Evolutionary conservation across 2,329 filamentous ascomycete genomes (phyloP), one percentile per base, ranked within the genome.

Genomic region (Paecilomyces sp.): DNA sequence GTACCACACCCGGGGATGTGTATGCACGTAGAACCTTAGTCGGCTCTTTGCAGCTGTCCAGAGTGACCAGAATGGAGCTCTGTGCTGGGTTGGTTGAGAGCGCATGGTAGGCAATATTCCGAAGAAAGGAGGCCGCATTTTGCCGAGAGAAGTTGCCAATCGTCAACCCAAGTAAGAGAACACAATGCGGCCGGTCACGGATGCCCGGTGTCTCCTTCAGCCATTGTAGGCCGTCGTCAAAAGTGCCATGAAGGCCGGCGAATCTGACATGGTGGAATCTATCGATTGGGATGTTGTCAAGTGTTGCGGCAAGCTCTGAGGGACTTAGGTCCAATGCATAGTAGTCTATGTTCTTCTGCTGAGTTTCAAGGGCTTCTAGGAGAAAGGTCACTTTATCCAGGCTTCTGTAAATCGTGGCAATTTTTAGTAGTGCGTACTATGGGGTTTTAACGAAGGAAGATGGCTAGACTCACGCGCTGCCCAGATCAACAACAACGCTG

Each of bases 401-500:
- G 31, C 55, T 57, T 25, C 55, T 57, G 25, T 33, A 28, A 28
- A 28, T 6, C 25, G 25, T 28, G 25, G 6, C 6, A n/a, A 34
- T 25, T 47, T 34, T 12, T 12, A n/a, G 18, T 9, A 57, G 15
- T 15, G 25, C 18, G 55, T 28, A 3, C 6, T 6, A 28, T 28
- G 25, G 25, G 22, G n/a, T n/a, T n/a, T n/a, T n/a, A 28, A 28
- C 25, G 3, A 28, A 28, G 25, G 33, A 41, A 41, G 25, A 9
- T n/a, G 36, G 36, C 0, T 28, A 15, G 18, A 57, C 55, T 57
- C 30, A 57, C 55, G 55, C 55, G 36, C 55, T 57, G 2, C 55
- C 55, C 31, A 57, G 55, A 24, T 57, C 55, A n/a, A 57, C 55
- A n/a, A 57, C 33, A 12, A 57, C n/a, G 34, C 55, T 57, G 28